Conservation (phyloP, 2,329 filamentous ascomycete genomes). For the Diaporthe ilicicola region DNA sequence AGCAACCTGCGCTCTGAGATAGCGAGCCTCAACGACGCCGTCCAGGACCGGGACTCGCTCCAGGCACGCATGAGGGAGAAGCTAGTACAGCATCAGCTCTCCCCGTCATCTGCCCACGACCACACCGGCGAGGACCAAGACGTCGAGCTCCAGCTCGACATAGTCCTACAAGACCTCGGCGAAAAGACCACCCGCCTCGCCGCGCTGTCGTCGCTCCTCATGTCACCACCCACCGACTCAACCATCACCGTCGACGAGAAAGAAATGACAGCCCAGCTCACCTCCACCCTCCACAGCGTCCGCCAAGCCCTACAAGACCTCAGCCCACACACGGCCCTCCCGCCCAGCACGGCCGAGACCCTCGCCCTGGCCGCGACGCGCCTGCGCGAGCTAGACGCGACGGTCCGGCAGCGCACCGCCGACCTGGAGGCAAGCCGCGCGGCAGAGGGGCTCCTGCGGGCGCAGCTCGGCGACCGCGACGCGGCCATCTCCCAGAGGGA, state of each 20-base stretch:
- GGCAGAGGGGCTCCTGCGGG: neutral
- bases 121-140: constrained; percentile 11
- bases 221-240: neutral
- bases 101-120: neutral
- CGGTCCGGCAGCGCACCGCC: neutral
- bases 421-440: neutral
- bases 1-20: constrained; percentile 24
- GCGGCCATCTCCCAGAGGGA: neutral
- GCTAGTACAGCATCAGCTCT: neutral
- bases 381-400: constrained; percentile 11
- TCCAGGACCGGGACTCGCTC: neutral
- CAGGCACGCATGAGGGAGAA: constrained; percentile 14
- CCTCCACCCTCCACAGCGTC: constrained; percentile 17
- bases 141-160: constrained; percentile 29
- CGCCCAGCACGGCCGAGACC: neutral
- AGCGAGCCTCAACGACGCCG: neutral
- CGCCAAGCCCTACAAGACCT: constrained; percentile 11
- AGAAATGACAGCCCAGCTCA: neutral
- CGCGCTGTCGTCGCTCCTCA: constrained; percentile 6
- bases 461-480: no score
- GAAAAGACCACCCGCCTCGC: constrained; percentile 27
- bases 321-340: neutral
- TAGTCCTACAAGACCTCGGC: constrained; percentile 29
- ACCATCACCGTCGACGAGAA: neutral
- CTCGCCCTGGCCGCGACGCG: constrained; percentile 1